Percentiles rank a stretch among this genome's conserved stretches.
Evolutionary conservation across 352 stramenopile genomes (phyloP).

Genomic region (Phytopythium litorale): DNA sequence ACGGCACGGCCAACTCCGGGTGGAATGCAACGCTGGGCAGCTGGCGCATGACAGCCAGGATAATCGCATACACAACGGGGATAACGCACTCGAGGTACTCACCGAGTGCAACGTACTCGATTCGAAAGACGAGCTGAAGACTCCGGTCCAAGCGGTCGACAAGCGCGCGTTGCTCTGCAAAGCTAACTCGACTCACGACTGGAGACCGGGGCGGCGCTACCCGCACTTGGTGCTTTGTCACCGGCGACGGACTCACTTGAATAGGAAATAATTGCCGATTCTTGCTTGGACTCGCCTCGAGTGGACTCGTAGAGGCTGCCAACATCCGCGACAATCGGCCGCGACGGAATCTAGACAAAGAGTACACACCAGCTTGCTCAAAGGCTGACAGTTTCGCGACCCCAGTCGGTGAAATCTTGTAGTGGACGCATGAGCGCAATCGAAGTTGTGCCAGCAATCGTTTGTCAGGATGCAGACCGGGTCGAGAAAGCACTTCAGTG

Average conservation of each 20-base stretch:
- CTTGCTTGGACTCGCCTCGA: background rate
- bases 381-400: background rate
- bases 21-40: constrained; percentile 25
- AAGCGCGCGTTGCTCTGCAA: background rate
- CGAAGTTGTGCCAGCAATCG: background rate
- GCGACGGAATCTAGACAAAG: background rate
- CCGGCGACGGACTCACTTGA: background rate
- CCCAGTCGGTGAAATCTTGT: background rate
- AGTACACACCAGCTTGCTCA: background rate
- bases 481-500: background rate
- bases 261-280: background rate
- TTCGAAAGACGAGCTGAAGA: background rate
- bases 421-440: background rate
- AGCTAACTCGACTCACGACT: background rate
- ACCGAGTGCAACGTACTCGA: constrained; percentile 26
- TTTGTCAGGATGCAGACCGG: background rate
- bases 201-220: too few species aligned
- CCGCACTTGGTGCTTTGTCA: background rate
- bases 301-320: background rate
- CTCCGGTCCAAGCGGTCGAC: background rate
- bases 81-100: constrained; percentile 37
- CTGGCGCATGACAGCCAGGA: constrained; percentile 13
- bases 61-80: constrained; percentile 24
- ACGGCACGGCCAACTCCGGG: constrained; percentile 16
- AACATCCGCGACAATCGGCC: background rate